phyloP scores from a whole-genome alignment of 164 flowering plant genomes.

The Santalum album region DNA sequence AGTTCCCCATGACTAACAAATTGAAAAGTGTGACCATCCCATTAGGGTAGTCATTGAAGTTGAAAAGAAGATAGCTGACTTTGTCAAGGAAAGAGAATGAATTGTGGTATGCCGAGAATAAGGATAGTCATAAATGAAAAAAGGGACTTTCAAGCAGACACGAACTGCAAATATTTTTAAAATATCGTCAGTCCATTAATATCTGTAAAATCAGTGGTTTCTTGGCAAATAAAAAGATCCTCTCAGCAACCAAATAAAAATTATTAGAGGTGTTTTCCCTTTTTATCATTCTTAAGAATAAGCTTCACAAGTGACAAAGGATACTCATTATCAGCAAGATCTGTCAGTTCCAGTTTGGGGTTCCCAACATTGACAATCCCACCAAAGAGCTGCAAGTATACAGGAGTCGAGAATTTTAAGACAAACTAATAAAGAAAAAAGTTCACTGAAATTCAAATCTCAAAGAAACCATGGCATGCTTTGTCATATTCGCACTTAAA shows the following conservation, averaged over 20 bases:
- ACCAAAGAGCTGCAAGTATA: slow-evolving; percentile 63
- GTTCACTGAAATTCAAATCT: neutral
- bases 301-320: slow-evolving; percentile 31
- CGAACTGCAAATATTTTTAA: no score
- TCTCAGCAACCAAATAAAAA: no score
- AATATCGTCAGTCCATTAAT: no score
- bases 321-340: slow-evolving; percentile 75
- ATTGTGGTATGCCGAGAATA: neutral
- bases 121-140: slow-evolving; percentile 1
- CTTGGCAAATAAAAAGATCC: no score
- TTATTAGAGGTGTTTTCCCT: no score
- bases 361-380: slow-evolving; percentile 88
- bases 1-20: slow-evolving; percentile 79
- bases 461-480: no score
- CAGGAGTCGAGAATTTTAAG: neutral
- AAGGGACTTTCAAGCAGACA: neutral
- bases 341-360: slow-evolving; percentile 45
- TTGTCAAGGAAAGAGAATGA: slow-evolving; percentile 40
- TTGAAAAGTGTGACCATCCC: slow-evolving; percentile 98
- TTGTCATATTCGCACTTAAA: no score
- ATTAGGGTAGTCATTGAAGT: slow-evolving; percentile 95
- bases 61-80: slow-evolving; percentile 79
- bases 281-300: neutral
- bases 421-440: neutral
- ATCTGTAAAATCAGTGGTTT: no score